phyloP scores from a whole-genome alignment of 192 early-diverging fungal species.

The Coemansia sp. region DNA sequence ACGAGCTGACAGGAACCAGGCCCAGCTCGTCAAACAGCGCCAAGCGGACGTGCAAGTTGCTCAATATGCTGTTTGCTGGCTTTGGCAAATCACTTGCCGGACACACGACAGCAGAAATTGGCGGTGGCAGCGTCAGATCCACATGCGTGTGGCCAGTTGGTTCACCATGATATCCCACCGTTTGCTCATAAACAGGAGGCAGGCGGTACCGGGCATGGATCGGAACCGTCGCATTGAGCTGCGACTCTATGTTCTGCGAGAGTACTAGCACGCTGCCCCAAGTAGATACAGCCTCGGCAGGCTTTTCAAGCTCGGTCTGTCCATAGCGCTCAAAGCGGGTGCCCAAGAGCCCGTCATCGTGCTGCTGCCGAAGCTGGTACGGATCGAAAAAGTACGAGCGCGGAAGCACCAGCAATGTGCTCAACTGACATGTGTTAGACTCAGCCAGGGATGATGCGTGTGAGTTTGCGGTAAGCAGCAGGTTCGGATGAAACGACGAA shows the following conservation, averaged over 20 bases:
- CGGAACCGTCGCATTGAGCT: constrained; percentile 19
- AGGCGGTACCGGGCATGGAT: constrained; percentile 49
- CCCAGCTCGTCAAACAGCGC: constrained; percentile 49
- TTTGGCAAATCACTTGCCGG: not conserved
- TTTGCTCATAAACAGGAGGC: constrained; percentile 18
- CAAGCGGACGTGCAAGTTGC: constrained; percentile 14
- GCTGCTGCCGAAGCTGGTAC: constrained; percentile 33
- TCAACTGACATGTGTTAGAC: constrained; percentile 17
- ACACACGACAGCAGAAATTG: constrained; percentile 36
- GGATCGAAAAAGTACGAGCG: constrained; percentile 50
- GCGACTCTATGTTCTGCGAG: constrained; percentile 3
- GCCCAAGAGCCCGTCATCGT: constrained; percentile 7
- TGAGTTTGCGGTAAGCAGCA: constrained; percentile 14
- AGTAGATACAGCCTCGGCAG: constrained; percentile 34
- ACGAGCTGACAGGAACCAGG: constrained; percentile 9
- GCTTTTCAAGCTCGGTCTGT: constrained; percentile 37
- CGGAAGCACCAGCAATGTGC: constrained; percentile 20
- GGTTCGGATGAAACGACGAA: constrained; percentile 39
- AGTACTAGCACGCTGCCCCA: constrained; percentile 47
- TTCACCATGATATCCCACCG: constrained; percentile 41
- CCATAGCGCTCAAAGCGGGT: constrained; percentile 28
- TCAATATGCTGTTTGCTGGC: not conserved
- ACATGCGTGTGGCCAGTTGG: constrained; percentile 28
- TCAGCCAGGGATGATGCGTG: not conserved
- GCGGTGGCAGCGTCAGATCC: constrained; percentile 31